phyloP scores from a whole-genome alignment of 345 rosid genomes.

The Hirschfeldia incana region DNA sequence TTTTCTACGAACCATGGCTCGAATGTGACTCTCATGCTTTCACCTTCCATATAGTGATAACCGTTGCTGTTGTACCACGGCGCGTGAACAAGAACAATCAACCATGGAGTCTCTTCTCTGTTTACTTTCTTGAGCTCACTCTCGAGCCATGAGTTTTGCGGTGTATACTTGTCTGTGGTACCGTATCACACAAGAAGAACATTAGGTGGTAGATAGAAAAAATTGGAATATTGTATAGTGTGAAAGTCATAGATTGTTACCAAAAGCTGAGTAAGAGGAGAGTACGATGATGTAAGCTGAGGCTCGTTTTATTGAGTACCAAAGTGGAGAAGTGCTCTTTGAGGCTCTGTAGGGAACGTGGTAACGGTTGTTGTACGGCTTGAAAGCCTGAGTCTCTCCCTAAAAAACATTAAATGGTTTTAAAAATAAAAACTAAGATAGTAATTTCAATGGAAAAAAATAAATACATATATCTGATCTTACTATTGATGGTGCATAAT shows the following conservation, averaged over 20 bases:
- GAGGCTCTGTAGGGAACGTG: slow-evolving; percentile 46
- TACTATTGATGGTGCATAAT: slow-evolving; percentile 40
- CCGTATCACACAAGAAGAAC: background rate
- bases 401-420: slow-evolving; percentile 3
- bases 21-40: slow-evolving; percentile 50
- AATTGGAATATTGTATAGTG: background rate
- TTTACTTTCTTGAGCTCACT: slow-evolving; percentile 42
- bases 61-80: slow-evolving; percentile 45
- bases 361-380: slow-evolving; percentile 44
- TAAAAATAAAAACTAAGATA: background rate
- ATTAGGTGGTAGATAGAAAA: background rate
- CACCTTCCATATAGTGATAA: slow-evolving; percentile 55
- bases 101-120: slow-evolving; percentile 44
- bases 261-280: slow-evolving; percentile 53
- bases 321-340: slow-evolving; percentile 45
- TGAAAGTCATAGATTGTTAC: slow-evolving; percentile 18
- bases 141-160: slow-evolving; percentile 41
- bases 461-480: slow-evolving; percentile 6
- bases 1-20: slow-evolving; percentile 50
- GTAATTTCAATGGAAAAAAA: background rate
- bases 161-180: slow-evolving; percentile 41
- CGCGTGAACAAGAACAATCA: slow-evolving; percentile 32
- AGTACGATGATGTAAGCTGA: slow-evolving; percentile 50
- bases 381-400: slow-evolving; percentile 48
- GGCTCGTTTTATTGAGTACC: slow-evolving; percentile 57